Conservation (phyloP, 2,329 filamentous ascomycete species). For the Sordariomycetes sp. region DNA sequence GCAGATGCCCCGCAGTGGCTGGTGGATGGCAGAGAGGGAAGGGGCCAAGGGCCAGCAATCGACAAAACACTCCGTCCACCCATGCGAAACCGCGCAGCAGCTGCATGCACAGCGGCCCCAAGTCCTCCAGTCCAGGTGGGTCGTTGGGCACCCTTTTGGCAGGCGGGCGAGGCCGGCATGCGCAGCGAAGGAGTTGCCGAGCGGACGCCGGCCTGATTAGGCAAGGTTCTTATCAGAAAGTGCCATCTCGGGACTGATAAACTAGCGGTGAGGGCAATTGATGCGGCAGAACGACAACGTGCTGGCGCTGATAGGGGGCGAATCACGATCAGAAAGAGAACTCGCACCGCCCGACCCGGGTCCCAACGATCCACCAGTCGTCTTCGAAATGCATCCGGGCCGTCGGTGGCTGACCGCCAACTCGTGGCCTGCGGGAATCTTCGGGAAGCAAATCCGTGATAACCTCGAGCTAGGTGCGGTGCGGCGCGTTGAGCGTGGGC, state of each 20-base stretch:
- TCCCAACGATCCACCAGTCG: neutral
- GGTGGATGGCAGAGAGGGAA: neutral
- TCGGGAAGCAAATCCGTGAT: neutral
- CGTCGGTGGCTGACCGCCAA: neutral
- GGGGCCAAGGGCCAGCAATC: neutral
- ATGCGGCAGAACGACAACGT: neutral
- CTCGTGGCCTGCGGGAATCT: neutral
- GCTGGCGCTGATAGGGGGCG: neutral
- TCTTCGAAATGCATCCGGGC: neutral
- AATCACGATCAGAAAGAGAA: neutral
- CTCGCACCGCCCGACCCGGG: neutral
- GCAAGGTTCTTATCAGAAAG: neutral
- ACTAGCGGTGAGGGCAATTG: conserved; percentile 3
- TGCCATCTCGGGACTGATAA: neutral
- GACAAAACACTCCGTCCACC: neutral
- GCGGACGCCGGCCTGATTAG: neutral
- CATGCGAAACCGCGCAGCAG: neutral
- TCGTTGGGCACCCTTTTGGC: neutral
- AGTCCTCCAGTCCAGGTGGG: neutral
- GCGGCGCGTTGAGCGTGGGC: no score
- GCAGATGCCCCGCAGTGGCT: neutral
- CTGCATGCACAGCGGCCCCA: neutral
- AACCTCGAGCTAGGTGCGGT: neutral
- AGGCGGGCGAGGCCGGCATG: neutral
- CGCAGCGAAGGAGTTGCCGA: neutral